Conservation (phyloP, 768 basidiomycete species). For the Suillus occidentalis region DNA sequence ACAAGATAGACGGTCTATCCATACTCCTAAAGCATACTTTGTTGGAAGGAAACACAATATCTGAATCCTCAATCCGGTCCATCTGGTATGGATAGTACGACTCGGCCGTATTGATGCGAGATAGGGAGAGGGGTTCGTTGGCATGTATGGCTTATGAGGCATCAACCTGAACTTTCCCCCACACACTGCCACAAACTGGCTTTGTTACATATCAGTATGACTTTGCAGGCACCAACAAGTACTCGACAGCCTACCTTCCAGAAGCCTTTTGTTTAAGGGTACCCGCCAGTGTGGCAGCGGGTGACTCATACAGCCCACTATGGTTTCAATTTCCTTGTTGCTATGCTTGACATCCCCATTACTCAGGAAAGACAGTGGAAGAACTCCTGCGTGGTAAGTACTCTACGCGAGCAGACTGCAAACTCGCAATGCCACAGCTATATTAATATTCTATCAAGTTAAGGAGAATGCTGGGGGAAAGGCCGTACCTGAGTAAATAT, state of each 20-base stretch:
- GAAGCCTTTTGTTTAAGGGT: slow-evolving; percentile 39
- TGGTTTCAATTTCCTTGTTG: too few species aligned
- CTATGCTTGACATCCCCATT: too few species aligned
- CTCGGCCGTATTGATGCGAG: too few species aligned
- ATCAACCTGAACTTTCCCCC: slow-evolving; percentile 42
- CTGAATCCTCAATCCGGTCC: too few species aligned
- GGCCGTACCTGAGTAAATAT: slow-evolving; percentile 45
- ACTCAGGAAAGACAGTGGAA: too few species aligned
- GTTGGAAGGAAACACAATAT: too few species aligned
- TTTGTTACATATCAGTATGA: slow-evolving; percentile 13
- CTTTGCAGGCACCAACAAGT: too few species aligned
- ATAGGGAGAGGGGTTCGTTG: too few species aligned
- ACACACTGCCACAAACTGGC: slow-evolving; percentile 43
- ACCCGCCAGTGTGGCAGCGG: slow-evolving; percentile 22
- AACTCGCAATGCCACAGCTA: slow-evolving; percentile 41
- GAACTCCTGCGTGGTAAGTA: background rate
- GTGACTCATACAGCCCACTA: slow-evolving; percentile 38
- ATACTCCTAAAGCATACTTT: too few species aligned
- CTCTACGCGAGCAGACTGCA: background rate
- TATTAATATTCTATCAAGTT: background rate
- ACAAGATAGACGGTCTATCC: too few species aligned
- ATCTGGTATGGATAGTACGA: too few species aligned
- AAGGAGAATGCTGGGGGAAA: background rate
- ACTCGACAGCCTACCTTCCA: slow-evolving; percentile 26
- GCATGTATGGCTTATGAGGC: slow-evolving; percentile 28